A percentile compares a stretch with the other conserved stretches of the same genome.
These are phyloP conservation scores for Ophiocordyceps robertsii DNA, from an alignment of 2,329 filamentous ascomycete genomes.

Conservation along the genomic window DNA sequence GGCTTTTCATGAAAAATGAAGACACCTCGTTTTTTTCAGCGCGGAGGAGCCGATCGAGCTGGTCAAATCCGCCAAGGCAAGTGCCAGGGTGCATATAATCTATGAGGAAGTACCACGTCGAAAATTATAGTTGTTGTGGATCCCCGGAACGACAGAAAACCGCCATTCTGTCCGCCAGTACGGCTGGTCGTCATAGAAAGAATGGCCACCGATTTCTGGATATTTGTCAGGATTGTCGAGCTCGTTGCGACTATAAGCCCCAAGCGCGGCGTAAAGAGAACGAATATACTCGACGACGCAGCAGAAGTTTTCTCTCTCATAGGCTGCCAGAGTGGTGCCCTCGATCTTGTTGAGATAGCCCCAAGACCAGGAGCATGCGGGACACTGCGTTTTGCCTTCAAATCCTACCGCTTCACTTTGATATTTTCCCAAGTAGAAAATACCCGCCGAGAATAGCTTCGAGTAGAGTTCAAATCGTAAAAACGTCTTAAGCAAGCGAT, in stretches of 20 bases:
- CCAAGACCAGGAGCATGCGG: not conserved
- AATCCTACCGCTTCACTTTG: too few species aligned
- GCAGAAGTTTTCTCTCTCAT: not conserved
- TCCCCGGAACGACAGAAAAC: too few species aligned
- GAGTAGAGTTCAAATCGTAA: not conserved
- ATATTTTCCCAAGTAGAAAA: not conserved
- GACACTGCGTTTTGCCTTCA: not conserved
- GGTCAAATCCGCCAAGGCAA: too few species aligned
- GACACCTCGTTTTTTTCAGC: not conserved
- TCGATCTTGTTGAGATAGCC: not conserved
- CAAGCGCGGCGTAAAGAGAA: not conserved
- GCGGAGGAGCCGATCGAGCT: too few species aligned
- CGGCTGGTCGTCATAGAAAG: not conserved
- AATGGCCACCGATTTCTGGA: not conserved
- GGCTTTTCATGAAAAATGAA: too few species aligned
- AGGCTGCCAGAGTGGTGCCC: not conserved
- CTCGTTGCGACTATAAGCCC: not conserved
- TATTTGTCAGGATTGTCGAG: not conserved
- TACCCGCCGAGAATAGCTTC: not conserved
- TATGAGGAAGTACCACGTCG: too few species aligned
- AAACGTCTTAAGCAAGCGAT: not conserved
- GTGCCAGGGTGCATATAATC: too few species aligned
- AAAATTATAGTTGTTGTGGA: too few species aligned
- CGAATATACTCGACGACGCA: not conserved
- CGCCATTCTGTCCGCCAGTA: too few species aligned